These are phyloP conservation scores for Pseudogymnoascus verrucosus DNA, from an alignment of 2,329 filamentous ascomycete genomes.

Conservation along the genomic window DNA sequence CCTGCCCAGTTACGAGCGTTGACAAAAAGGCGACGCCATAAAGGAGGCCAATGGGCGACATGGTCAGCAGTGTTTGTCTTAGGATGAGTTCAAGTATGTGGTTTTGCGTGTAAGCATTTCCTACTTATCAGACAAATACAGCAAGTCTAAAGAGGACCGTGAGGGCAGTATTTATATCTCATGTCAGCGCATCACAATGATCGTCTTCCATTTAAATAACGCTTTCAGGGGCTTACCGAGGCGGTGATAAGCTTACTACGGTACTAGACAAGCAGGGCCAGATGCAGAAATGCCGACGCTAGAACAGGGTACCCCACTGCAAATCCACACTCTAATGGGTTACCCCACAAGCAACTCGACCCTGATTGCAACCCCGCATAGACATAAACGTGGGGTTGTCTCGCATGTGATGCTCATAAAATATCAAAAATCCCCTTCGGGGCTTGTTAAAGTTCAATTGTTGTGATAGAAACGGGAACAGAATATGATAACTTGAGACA, in stretches of 20 bases:
- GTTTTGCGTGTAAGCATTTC: background rate
- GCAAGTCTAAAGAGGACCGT: background rate
- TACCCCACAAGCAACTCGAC: background rate
- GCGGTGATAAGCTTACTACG: constrained; percentile 1
- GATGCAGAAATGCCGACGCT: background rate
- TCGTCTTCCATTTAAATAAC: background rate
- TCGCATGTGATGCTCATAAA: background rate
- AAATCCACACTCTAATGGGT: background rate
- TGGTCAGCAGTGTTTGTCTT: background rate
- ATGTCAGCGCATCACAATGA: background rate
- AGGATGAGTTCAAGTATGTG: background rate
- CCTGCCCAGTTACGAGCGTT: background rate
- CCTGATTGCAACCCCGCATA: background rate
- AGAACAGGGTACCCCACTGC: background rate
- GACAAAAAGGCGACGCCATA: background rate
- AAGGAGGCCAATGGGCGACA: constrained; percentile 4
- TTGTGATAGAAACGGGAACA: background rate
- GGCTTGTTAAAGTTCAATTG: background rate
- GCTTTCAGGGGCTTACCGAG: background rate
- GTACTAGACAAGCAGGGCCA: background rate
- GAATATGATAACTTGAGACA: background rate
- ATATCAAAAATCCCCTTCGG: background rate
- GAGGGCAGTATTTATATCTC: background rate
- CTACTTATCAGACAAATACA: background rate
- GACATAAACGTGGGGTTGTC: background rate